Conservation (phyloP, 2,329 filamentous ascomycete species). For the Drechslerella dactyloides region DNA sequence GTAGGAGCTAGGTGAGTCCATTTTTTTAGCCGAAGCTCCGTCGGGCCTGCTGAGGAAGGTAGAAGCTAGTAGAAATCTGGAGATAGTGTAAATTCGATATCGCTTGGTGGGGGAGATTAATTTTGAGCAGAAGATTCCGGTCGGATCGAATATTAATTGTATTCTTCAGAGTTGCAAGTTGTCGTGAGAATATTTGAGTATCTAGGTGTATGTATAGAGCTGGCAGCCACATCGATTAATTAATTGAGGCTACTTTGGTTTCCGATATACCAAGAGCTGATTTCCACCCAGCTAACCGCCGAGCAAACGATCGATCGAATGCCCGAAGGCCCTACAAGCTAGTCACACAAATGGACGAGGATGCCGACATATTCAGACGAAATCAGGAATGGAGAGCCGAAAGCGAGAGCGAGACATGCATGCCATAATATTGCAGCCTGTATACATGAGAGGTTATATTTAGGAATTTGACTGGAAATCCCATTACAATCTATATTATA, state of each 20-base stretch:
- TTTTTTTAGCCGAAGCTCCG: background rate
- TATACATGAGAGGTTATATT: conserved; percentile 4
- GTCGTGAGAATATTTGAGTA: too few species aligned
- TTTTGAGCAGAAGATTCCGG: background rate
- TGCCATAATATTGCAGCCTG: background rate
- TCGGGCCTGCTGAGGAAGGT: background rate
- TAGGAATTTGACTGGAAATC: background rate
- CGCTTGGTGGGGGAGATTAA: too few species aligned
- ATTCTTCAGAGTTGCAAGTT: too few species aligned
- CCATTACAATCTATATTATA: background rate
- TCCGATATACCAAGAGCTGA: background rate
- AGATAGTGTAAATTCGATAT: too few species aligned
- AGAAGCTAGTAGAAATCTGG: background rate
- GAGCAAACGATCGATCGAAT: background rate
- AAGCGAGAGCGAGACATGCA: background rate
- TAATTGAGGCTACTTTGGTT: too few species aligned
- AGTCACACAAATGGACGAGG: background rate
- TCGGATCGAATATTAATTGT: too few species aligned
- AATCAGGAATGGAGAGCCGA: conserved; percentile 8
- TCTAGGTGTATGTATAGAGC: too few species aligned
- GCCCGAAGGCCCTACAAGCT: background rate
- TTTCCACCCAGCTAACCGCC: background rate
- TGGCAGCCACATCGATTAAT: too few species aligned
- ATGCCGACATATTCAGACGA: background rate
- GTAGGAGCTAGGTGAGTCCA: background rate